Evolutionary conservation across 345 rosid species (phyloP).

Genomic region (Mallotus nudiflorus): DNA sequence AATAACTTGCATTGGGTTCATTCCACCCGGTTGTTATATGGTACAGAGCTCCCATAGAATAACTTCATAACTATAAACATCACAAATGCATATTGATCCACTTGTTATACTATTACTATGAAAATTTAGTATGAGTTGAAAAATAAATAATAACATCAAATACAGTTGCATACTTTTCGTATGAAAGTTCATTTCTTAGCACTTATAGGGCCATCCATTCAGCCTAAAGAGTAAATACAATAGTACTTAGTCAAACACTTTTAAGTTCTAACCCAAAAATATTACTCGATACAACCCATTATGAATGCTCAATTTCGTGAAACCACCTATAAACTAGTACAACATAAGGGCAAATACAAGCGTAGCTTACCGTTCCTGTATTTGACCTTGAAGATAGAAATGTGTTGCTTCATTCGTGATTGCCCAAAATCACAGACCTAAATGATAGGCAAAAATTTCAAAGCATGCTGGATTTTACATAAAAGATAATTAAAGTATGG

Average conservation of each 20-base stretch:
- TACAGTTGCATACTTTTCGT: conserved; percentile 68
- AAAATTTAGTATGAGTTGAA: background rate
- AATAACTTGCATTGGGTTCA: conserved; percentile 99
- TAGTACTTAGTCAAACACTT: conserved; percentile 3
- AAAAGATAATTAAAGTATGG: background rate
- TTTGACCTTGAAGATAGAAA: conserved; percentile 92
- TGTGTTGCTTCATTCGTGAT: conserved; percentile 89
- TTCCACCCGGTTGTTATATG: conserved; percentile 88
- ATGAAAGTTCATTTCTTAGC: conserved; percentile 90
- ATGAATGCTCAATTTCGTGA: background rate
- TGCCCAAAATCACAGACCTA: conserved; percentile 94
- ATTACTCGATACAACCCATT: background rate
- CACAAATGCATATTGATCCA: conserved; percentile 57
- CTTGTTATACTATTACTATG: conserved; percentile 7
- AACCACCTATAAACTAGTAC: background rate
- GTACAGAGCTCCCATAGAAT: conserved; percentile 94
- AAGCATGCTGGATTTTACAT: conserved; percentile 11
- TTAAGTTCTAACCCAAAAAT: background rate
- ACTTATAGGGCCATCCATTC: conserved; percentile 99
- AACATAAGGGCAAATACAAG: background rate
- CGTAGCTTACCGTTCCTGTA: conserved; percentile 80
- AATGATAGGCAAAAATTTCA: conserved; percentile 19
- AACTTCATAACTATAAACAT: conserved; percentile 92
- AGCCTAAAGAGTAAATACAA: conserved; percentile 51
- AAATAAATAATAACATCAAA: background rate